Evolutionary conservation across 2,329 filamentous ascomycete species (phyloP), one percentile per base, ranked within the genome.

Genomic region (Colletotrichum tropicicola): DNA sequence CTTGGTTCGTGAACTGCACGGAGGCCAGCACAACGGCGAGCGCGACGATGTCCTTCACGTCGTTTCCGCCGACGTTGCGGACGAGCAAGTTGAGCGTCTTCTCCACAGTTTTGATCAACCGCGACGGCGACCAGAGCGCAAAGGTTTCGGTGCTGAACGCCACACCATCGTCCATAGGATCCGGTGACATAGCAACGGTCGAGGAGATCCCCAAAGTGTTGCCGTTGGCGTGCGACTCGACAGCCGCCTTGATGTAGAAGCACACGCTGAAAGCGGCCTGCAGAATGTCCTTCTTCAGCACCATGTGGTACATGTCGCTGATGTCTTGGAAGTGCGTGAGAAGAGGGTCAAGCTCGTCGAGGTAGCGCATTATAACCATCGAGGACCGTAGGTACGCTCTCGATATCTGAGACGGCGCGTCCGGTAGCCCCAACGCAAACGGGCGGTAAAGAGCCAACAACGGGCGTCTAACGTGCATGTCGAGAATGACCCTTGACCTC

Each of bases 251-350:
- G 70, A 87, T 85, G 60, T 85, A 87, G 68, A 83, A 86, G 70
- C 85, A 87, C 12, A 87, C 75, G 61, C 84, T 85, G 45, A 87
- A 79, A 3, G 84, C 83, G 0, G 85, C 84, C 71, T 87, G 84
- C 19, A 86, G 75, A 23, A 87, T 83, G 66, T 87, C 85, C 64
- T 82, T 80, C 68, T 83, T 85, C 35, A 87, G 71, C 10, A 86
- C 76, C 51, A 85, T 78, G 62, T 85, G 79, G 58, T 86, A 85
- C 78, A 87, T 83, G 61, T 85, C 82, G 68, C 79, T 79, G 23
- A 85, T 77, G 43, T 83, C 80, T 41, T 78, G 74, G 54, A 83
- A 87, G 48, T 82, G 79, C 3, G 81, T 76, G 5, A 80, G 75
- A 23, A 75, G 71, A 0, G 83, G 81, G 62, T 87, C 84, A 6